phyloP scores from a whole-genome alignment of 225 moss, liverwort and hornwort species.

The Thuidium tamariscinum region DNA sequence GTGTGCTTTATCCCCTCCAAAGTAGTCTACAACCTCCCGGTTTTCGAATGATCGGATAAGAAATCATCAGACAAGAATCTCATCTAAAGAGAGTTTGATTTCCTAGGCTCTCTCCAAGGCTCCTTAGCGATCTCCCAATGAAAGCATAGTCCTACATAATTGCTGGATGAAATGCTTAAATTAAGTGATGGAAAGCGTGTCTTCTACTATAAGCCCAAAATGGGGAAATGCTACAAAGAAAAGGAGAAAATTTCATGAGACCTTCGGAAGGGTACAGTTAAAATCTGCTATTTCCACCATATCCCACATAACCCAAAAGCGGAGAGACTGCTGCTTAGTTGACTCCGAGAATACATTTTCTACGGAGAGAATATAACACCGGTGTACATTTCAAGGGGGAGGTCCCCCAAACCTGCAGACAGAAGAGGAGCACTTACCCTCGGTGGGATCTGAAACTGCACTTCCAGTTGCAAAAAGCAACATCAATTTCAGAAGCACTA shows the following conservation, averaged over 20 bases:
- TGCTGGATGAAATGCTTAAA: background rate
- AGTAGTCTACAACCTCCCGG: background rate
- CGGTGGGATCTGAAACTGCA: conserved; percentile 17
- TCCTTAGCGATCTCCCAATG: background rate
- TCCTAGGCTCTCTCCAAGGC: background rate
- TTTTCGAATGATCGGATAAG: background rate
- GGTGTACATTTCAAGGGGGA: background rate
- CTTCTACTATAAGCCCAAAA: background rate
- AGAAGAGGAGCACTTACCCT: conserved; percentile 17
- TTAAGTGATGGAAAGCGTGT: background rate
- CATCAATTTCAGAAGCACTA: background rate
- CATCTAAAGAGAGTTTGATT: background rate
- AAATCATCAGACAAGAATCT: background rate
- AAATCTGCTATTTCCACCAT: background rate
- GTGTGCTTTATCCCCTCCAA: background rate
- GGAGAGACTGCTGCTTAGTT: background rate
- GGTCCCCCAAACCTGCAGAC: background rate
- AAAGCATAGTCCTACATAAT: background rate
- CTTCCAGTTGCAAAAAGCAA: background rate
- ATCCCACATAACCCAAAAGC: background rate
- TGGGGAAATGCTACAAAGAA: background rate
- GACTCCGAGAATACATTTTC: background rate
- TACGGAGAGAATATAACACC: background rate
- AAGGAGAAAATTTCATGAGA: background rate
- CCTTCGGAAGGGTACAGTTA: background rate